Conservation (phyloP, 2,329 filamentous ascomycete genomes). For the Bretziella fagacearum region DNA sequence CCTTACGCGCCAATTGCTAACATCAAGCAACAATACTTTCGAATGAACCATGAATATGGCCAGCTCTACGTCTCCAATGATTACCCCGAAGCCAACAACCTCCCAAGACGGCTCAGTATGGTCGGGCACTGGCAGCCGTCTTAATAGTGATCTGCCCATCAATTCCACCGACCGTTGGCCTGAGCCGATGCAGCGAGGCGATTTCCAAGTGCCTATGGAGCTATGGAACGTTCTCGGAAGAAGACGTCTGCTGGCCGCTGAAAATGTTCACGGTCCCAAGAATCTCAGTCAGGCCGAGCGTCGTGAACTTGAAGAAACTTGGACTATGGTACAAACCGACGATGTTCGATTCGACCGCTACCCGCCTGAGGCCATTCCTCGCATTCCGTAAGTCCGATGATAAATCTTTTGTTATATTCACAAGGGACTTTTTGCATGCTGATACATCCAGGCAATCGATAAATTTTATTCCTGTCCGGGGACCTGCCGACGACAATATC, state of each 20-base stretch:
- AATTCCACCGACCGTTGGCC: constrained; percentile 14
- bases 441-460: constrained; percentile 7
- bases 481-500: constrained; percentile 1
- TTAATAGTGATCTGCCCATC: constrained; percentile 7
- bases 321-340: constrained; percentile 15
- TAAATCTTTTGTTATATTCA: not conserved
- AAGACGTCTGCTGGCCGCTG: constrained; percentile 9
- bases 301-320: constrained; percentile 14
- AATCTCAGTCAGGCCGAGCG: constrained; percentile 13
- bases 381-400: constrained; percentile 7
- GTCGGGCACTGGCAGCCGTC: not conserved
- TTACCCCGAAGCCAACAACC: not conserved
- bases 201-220: constrained; percentile 11
- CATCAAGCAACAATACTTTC: no score
- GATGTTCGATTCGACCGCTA: constrained; percentile 14
- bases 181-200: constrained; percentile 9
- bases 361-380: constrained; percentile 13
- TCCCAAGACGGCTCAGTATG: not conserved
- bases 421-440: not conserved
- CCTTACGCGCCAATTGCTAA: no score
- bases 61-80: not conserved
- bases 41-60: not conserved
- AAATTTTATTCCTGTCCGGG: constrained; percentile 9
- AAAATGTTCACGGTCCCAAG: constrained; percentile 8
- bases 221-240: constrained; percentile 13